phyloP scores from a whole-genome alignment of 2,329 filamentous ascomycete genomes.

The Colletotrichum paranaense region DNA sequence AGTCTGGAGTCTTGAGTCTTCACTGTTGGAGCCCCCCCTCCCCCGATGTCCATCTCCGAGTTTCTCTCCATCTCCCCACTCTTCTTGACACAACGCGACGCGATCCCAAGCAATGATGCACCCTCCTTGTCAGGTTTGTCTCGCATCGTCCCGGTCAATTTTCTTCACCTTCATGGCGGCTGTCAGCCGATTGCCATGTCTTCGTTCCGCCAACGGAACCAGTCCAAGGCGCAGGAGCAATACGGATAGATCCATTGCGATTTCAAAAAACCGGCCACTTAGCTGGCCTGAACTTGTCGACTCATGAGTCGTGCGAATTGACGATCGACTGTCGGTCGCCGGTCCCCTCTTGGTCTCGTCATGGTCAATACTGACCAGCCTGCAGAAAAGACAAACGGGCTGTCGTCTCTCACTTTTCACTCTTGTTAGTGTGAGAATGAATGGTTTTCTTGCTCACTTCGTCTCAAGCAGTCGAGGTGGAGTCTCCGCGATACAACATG shows the following conservation, averaged over 20 bases:
- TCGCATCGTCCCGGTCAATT: conserved; percentile 14
- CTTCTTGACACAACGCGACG: conserved; percentile 24
- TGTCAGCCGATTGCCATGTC: conserved; percentile 2
- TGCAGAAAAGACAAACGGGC: background rate
- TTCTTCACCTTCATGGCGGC: background rate
- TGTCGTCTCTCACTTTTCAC: background rate
- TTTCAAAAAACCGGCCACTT: background rate
- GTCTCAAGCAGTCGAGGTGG: conserved; percentile 2
- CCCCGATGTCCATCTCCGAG: conserved; percentile 17
- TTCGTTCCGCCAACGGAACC: background rate
- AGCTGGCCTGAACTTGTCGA: conserved; percentile 4
- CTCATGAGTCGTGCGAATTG: conserved; percentile 23
- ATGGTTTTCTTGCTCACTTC: background rate
- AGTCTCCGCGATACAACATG: conserved; percentile 26
- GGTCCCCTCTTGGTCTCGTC: conserved; percentile 22
- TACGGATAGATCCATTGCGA: conserved; percentile 7
- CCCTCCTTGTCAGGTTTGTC: conserved; percentile 30
- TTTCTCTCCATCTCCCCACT: conserved; percentile 27
- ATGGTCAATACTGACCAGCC: background rate
- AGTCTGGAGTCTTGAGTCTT: too few relatives aligned
- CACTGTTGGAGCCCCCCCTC: background rate
- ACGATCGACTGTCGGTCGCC: conserved; percentile 11
- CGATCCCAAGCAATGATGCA: conserved; percentile 6
- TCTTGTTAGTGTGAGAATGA: background rate
- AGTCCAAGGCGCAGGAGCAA: background rate